A percentile compares a stretch with the other conserved stretches of the same genome.
These are phyloP conservation scores for Auxenochlorella protothecoides DNA, from an alignment of 139 green algal species.

Conservation along the genomic window DNA sequence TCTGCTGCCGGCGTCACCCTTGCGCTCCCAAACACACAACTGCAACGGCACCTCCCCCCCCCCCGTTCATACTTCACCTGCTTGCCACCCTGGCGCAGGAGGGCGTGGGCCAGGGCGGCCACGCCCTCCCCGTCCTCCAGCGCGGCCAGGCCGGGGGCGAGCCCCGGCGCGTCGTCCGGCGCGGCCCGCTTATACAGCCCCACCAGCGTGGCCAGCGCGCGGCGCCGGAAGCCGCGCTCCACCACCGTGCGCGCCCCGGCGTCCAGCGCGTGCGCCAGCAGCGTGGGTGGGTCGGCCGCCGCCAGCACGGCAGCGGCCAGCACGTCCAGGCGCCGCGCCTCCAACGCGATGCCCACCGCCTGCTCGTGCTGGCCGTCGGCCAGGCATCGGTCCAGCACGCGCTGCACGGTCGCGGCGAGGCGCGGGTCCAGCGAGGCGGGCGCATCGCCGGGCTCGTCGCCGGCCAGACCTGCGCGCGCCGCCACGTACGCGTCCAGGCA, in stretches of 20 bases:
- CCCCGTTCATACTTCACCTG: not conserved
- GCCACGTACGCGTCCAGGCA: constrained; percentile 93
- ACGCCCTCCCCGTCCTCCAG: constrained; percentile 74
- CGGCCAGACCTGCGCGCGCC: constrained; percentile 28
- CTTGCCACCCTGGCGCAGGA: constrained; percentile 36
- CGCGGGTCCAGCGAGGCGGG: constrained; percentile 55
- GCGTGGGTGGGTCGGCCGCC: too few relatives aligned
- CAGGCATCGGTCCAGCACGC: constrained; percentile 76
- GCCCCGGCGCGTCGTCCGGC: constrained; percentile 63
- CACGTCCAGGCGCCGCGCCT: constrained; percentile 79
- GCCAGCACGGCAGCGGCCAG: constrained; percentile 47
- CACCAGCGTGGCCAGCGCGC: constrained; percentile 58
- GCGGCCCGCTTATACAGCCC: constrained; percentile 53
- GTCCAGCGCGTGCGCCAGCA: too few relatives aligned
- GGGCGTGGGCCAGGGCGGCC: constrained; percentile 65
- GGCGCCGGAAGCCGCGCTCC: too few relatives aligned
- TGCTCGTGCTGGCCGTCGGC: constrained; percentile 79
- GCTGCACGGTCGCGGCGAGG: constrained; percentile 83
- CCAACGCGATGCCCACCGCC: constrained; percentile 88
- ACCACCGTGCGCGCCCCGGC: too few relatives aligned
- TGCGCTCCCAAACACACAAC: not conserved
- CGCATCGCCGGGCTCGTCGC: constrained; percentile 10
- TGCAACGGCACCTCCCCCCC: constrained; percentile 35
- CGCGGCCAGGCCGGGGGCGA: constrained; percentile 88
- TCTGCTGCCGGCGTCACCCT: too few relatives aligned